Base-by-base conservation (phyloP, 176 grass and related monocot genomes). In the Eremochloa ophiuroides region DNA sequence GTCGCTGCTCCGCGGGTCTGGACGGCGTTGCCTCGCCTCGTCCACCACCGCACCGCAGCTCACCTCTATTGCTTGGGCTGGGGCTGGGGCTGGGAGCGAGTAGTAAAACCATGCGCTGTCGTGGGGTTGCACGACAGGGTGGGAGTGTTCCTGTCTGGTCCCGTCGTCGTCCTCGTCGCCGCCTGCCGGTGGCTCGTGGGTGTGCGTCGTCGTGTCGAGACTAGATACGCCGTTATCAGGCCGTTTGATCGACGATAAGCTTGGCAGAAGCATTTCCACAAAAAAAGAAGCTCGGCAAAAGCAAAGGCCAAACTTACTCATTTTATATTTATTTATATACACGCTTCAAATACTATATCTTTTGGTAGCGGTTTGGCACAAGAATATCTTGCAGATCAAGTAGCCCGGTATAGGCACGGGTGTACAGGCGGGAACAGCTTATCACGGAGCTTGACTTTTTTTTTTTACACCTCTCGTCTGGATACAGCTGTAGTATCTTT, bases 1-100 rank as follows among this genome's bases (percentile, higher is more conserved):
- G 34, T 55, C 62, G 82, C 66, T 81, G 61, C 66, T 40, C 51
- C 89, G 42, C 61, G 28, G 51, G 14, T 17, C 16, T n/a, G 44
- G 26, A 23, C 17, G 33, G 3, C 33, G 3, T 34, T 4, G 33
- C 33, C 33, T 34, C 33, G 34, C 34, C 34, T 35, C 34, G 34
- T n/a, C 34, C 34, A 4, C 34, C 34, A 31, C 35, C 35, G n/a
- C 35, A 39, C 62, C 23, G 29, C 62, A 15, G 13, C 62, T 18
- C 17, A 16, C 9, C 31, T 22, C 46, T 23, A 35, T 46, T 29
- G 63, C 70, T 9, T n/a, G n/a, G 29, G n/a, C n/a, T n/a, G 38
- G 38, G 38, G 40, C 40, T 50, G 42, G 42, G 17, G 66, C 34
- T 35, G 34, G 34, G 34, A 3, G 34, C 34, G 34, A 35, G 34